A percentile compares a stretch with the other conserved stretches of the same genome.
phyloP scores from a whole-genome alignment of 1,284 basidiomycete genomes.

The Ganoderma lucidum region DNA sequence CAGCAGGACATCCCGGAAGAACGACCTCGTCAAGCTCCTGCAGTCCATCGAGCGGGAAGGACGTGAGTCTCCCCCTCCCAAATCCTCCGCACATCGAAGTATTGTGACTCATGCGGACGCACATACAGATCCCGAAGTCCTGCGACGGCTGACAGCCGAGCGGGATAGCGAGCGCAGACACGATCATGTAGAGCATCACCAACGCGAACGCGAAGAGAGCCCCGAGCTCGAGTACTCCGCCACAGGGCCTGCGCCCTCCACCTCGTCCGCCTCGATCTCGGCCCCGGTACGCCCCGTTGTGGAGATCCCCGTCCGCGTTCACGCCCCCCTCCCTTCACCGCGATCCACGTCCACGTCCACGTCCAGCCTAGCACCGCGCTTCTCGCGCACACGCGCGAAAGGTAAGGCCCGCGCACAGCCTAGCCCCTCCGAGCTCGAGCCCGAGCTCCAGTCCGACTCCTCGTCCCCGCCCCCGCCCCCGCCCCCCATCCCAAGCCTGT shows the following conservation, averaged over 20 bases:
- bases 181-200: background rate
- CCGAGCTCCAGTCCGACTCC: background rate
- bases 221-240: slow-evolving; percentile 20
- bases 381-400: background rate
- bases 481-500: background rate
- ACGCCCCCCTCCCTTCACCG: background rate
- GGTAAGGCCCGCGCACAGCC: slow-evolving; percentile 1
- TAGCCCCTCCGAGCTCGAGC: background rate
- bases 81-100: background rate
- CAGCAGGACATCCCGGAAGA: slow-evolving; percentile 7
- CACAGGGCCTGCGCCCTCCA: background rate
- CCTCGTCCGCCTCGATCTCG: background rate
- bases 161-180: background rate
- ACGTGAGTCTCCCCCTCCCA: slow-evolving; percentile 16
- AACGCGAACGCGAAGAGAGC: slow-evolving; percentile 18
- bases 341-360: slow-evolving; percentile 10
- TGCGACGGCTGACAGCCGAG: slow-evolving; percentile 12
- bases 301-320: slow-evolving; percentile 12
- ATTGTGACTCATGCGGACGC: too few relatives aligned
- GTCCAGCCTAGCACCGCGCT: background rate
- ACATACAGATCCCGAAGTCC: slow-evolving; percentile 24
- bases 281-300: slow-evolving; percentile 15
- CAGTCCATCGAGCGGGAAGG: slow-evolving; percentile 29
- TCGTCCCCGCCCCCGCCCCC: background rate
- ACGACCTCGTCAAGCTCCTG: slow-evolving; percentile 25